A percentile compares a stretch with the other conserved stretches of the same genome.
Conservation (phyloP, 345 rosid species). For the Murraya paniculata region DNA sequence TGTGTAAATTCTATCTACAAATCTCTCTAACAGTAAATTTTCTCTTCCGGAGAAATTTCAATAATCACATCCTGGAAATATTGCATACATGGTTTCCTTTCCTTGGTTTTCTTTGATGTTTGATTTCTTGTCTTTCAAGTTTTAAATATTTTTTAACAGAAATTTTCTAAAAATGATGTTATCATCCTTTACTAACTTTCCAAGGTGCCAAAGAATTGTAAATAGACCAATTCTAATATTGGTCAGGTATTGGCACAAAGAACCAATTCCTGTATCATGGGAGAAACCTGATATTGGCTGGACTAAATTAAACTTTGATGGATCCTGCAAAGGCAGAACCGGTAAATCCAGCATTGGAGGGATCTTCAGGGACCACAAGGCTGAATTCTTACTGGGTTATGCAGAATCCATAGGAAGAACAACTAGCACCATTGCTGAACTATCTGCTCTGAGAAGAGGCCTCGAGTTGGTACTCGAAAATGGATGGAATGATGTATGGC, state of each 20-base stretch:
- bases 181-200: slow-evolving; percentile 36
- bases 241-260: slow-evolving; percentile 44
- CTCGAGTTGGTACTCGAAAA: slow-evolving; percentile 74
- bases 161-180: slow-evolving; percentile 16
- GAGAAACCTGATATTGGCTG: slow-evolving; percentile 61
- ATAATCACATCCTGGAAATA: background rate
- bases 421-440: slow-evolving; percentile 69
- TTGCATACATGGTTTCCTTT: background rate
- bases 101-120: background rate
- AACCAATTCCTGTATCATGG: slow-evolving; percentile 72
- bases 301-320: slow-evolving; percentile 87
- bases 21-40: background rate
- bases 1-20: background rate
- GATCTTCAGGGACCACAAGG: slow-evolving; percentile 73
- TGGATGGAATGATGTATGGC: slow-evolving; percentile 72
- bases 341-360: slow-evolving; percentile 82
- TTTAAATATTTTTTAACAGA: background rate
- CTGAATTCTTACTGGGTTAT: slow-evolving; percentile 72
- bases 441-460: slow-evolving; percentile 71
- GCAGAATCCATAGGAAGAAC: slow-evolving; percentile 70
- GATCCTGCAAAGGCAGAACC: slow-evolving; percentile 48
- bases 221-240: slow-evolving; percentile 28
- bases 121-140: background rate
- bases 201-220: slow-evolving; percentile 32
- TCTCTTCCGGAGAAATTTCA: background rate